Evolutionary conservation across 1,284 basidiomycete species (phyloP), one percentile per base, ranked within the genome.

Genomic region (Moniliophthora roreri): DNA sequence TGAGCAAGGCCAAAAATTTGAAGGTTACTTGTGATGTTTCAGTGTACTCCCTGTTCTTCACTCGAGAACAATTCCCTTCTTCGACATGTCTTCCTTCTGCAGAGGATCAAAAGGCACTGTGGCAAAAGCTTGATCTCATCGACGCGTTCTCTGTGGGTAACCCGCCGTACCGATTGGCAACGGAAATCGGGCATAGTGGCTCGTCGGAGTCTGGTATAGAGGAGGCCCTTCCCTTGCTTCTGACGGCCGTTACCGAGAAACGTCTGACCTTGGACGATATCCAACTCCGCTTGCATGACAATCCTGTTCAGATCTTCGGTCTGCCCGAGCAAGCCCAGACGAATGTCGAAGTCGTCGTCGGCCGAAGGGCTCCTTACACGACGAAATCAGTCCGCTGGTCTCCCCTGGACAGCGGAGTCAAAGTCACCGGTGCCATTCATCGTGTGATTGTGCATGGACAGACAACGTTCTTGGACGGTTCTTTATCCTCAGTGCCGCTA

Each of bases 21-120:
- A 89, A 92, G 65, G 96, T 98, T 54, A 98, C 95, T 2, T 98
- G 96, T 69, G 97, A 99, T 63, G 93, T 98, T 34, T 87, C 95
- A 8, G 81, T 98, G 48, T 98, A 94, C 71, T 84, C 93, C 9
- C 77, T 99, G 56, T 98, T 98, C 84, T 95, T 95, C 75, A 85
- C 83, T 21, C 80, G 78, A 52, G 87, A 90, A 58, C 81, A 91
- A 60, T 95, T 83, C 74, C 85, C 86, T 4, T 73, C 73, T 2
- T 79, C 86, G 5, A 74, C 71, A 8, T 82, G 83, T 62, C 78
- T 99, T 38, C 95, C 96, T 1, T 79, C 89, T 0, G 67, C 69
- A 1, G 84, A 86, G 51, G 93, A 97, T 62, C 95, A 98, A 70
- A 78, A 81, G 52, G 84, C 87, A 2, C 78, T 99, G 16, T 99